Evolutionary conservation across 345 rosid species (phyloP), one percentile per base, ranked within the genome.

Genomic region (Hirschfeldia incana): DNA sequence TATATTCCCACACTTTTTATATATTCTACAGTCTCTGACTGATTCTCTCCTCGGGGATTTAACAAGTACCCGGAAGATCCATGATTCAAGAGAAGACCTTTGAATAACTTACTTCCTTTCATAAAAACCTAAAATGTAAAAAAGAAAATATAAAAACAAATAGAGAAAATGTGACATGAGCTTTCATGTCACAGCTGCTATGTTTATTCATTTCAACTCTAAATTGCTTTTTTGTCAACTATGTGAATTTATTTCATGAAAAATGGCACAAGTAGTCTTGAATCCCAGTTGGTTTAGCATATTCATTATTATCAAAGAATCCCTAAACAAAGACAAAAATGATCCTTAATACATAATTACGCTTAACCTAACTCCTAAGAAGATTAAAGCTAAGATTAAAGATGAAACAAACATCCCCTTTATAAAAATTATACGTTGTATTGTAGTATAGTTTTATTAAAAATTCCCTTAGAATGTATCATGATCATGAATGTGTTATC

Each of bases 11-110:
- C 34, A 10, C 46, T 65, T 80, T 61, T 69, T 78, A 34, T 67
- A 72, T 49, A 80, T 80, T 34, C 65, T 68, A 68, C 69, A 68
- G 74, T 74, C 67, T 60, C 78, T 79, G 82, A 69, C 80, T 65
- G 82, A 79, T 80, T 74, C 74, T 80, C 67, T 69, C 80, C 74
- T 76, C 73, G 83, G 83, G 77, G 76, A 63, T 80, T 37, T 76
- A 80, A 80, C 64, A 76, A 65, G 66, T 69, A 75, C 76, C 67
- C 72, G 76, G 7, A 70, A 80, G 76, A 76, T 70, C 39, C n/a
- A 76, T 70, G 66, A 26, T 70, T 63, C 71, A 71, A 61, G 53
- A 53, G 6, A 51, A 17, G 29, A 62, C 69, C 75, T 53, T 69
- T 74, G 69, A 67, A 79, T 62, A 67, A 67, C 34, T 32, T 17